Evolutionary conservation across 1,284 basidiomycete species (phyloP).

Genomic region (Malassezia globosa): DNA sequence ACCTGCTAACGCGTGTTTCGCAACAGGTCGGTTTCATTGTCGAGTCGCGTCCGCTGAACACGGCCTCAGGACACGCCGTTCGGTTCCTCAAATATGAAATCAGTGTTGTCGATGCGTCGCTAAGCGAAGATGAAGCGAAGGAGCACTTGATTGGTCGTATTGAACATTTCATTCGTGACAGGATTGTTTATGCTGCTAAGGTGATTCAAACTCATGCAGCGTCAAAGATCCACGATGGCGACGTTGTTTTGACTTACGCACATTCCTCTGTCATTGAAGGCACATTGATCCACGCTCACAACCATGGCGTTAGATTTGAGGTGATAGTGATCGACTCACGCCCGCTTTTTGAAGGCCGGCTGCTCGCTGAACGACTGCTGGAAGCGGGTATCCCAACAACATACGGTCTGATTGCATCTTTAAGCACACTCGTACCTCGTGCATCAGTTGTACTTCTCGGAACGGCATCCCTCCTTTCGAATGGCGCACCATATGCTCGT

Average conservation of each 20-base stretch:
- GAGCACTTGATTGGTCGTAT: conserved; percentile 71
- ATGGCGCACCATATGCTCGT: conserved; percentile 85
- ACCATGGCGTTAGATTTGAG: conserved; percentile 59
- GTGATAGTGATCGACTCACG: conserved; percentile 90
- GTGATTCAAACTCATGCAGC: conserved; percentile 76
- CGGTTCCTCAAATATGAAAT: conserved; percentile 93
- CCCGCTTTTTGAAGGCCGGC: conserved; percentile 75
- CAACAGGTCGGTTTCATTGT: conserved; percentile 80
- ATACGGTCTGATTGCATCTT: conserved; percentile 78
- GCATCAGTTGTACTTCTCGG: conserved; percentile 76
- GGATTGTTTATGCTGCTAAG: conserved; percentile 82
- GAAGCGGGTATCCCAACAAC: conserved; percentile 70
- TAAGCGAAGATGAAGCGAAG: conserved; percentile 92
- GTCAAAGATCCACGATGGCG: conserved; percentile 83
- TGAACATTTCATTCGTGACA: conserved; percentile 82
- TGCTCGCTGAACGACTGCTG: conserved; percentile 61
- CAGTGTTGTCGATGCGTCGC: conserved; percentile 76
- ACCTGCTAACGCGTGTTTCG: conserved; percentile 34
- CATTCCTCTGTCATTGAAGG: conserved; percentile 90
- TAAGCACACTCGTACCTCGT: conserved; percentile 69
- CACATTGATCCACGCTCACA: conserved; percentile 62
- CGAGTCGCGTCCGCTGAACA: conserved; percentile 74
- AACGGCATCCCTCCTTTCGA: conserved; percentile 83
- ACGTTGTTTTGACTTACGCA: conserved; percentile 84
- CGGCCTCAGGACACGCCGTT: conserved; percentile 89